phyloP scores from a whole-genome alignment of 1,139 yeast genomes.

The Candida tropicalis region DNA sequence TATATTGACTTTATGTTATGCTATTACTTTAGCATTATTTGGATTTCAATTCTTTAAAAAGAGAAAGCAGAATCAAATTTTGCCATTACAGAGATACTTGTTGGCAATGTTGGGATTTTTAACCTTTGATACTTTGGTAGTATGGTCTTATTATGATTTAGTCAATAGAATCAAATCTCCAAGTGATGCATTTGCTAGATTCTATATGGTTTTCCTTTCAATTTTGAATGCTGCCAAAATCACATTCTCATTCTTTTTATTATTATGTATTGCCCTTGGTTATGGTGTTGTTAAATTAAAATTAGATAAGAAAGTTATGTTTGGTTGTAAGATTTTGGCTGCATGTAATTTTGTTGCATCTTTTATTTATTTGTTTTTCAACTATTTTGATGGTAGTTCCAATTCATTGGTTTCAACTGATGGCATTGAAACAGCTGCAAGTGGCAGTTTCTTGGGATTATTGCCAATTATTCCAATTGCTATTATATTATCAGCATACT shows the following conservation, averaged over 20 bases:
- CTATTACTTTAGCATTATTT: slow-evolving; percentile 77
- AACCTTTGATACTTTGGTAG: slow-evolving; percentile 80
- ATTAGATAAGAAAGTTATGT: slow-evolving; percentile 75
- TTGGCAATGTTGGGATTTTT: slow-evolving; percentile 83
- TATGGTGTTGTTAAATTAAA: slow-evolving; percentile 93
- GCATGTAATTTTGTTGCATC: slow-evolving; percentile 71
- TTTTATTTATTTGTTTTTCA: slow-evolving; percentile 66
- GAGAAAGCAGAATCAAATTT: slow-evolving; percentile 71
- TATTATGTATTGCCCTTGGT: slow-evolving; percentile 85
- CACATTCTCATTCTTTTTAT: slow-evolving; percentile 84
- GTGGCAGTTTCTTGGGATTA: slow-evolving; percentile 30
- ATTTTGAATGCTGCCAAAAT: slow-evolving; percentile 78
- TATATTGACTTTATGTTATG: slow-evolving; percentile 79
- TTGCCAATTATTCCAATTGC: slow-evolving; percentile 69
- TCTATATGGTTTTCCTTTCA: slow-evolving; percentile 77
- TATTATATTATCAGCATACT: slow-evolving; percentile 70
- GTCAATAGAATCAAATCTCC: slow-evolving; percentile 61
- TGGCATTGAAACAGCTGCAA: slow-evolving; percentile 22
- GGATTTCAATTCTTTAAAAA: slow-evolving; percentile 85
- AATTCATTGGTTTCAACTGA: slow-evolving; percentile 24
- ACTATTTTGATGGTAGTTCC: slow-evolving; percentile 58
- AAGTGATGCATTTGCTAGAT: slow-evolving; percentile 63
- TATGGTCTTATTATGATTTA: slow-evolving; percentile 91
- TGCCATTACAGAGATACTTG: slow-evolving; percentile 89
- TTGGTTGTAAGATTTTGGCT: slow-evolving; percentile 77